These are phyloP conservation scores for Trichoderma citrinoviride DNA, from an alignment of 2,329 filamentous ascomycete genomes.

Conservation along the genomic window DNA sequence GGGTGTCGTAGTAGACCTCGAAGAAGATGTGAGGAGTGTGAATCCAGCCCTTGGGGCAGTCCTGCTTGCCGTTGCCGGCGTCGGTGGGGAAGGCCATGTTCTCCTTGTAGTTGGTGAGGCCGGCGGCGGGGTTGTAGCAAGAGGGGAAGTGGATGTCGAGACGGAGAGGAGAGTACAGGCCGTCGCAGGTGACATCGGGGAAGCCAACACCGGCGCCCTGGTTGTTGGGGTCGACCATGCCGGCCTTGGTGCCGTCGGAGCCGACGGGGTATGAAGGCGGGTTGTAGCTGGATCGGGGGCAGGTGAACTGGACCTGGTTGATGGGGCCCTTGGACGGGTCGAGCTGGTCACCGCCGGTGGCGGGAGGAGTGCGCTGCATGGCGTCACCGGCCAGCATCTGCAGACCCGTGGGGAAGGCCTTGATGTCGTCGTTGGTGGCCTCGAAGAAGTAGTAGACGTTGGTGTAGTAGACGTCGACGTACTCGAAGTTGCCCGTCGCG, in stretches of 20 bases:
- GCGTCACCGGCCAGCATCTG: conserved; percentile 69
- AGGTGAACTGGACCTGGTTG: conserved; percentile 58
- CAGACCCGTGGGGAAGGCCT: conserved; percentile 67
- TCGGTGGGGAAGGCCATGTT: conserved; percentile 65
- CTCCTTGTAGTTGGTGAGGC: conserved; percentile 57
- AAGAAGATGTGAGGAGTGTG: conserved; percentile 58
- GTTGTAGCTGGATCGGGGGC: conserved; percentile 51
- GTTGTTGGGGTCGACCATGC: conserved; percentile 55
- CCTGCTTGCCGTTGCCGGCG: conserved; percentile 45
- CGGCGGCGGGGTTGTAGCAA: conserved; percentile 66
- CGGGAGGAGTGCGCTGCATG: conserved; percentile 55
- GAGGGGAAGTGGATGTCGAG: conserved; percentile 70
- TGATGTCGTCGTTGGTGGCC: conserved; percentile 61
- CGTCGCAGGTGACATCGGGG: conserved; percentile 67
- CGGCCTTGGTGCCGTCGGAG: conserved; percentile 55
- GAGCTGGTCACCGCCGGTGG: conserved; percentile 49
- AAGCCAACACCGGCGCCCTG: conserved; percentile 61
- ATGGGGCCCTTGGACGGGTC: conserved; percentile 52
- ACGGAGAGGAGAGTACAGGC: conserved; percentile 58
- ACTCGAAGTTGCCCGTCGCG: conserved; percentile 60
- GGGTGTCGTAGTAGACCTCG: conserved; percentile 61
- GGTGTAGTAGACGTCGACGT: conserved; percentile 69
- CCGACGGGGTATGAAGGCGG: conserved; percentile 51
- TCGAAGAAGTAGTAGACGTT: conserved; percentile 76
- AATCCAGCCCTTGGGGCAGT: conserved; percentile 55